These are phyloP conservation scores for Neonectria coccinea DNA, from an alignment of 2,329 filamentous ascomycete genomes.

Conservation along the genomic window DNA sequence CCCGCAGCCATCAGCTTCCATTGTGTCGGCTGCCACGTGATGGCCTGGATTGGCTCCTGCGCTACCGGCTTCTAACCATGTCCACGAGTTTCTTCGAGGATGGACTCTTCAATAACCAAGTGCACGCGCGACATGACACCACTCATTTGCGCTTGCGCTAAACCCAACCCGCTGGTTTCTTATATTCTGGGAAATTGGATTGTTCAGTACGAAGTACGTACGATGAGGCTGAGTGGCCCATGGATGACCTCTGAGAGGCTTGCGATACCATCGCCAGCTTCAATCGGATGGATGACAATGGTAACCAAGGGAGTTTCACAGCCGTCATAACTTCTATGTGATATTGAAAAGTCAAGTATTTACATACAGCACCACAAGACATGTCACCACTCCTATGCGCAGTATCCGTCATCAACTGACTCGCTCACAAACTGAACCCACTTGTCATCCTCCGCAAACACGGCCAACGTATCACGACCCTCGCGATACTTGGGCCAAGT, in stretches of 20 bases:
- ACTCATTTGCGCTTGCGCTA: background rate
- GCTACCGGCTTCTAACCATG: constrained; percentile 14
- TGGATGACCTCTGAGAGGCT: too few relatives aligned
- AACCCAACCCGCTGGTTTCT: constrained; percentile 5
- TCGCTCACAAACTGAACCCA: constrained; percentile 25
- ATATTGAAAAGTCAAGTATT: background rate
- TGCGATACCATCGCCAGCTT: too few relatives aligned
- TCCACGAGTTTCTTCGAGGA: constrained; percentile 21
- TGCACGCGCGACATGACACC: constrained; percentile 12
- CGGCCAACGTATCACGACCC: constrained; percentile 34
- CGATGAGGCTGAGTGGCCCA: too few relatives aligned
- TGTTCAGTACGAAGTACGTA: too few relatives aligned
- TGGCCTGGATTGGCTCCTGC: too few relatives aligned
- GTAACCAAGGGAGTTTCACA: too few relatives aligned
- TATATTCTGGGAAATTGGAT: background rate
- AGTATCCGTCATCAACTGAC: constrained; percentile 28
- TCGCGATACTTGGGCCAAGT: constrained; percentile 41
- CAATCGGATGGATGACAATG: too few relatives aligned
- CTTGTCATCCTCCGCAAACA: constrained; percentile 36
- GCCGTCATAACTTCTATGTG: too few relatives aligned
- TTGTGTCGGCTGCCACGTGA: constrained; percentile 20
- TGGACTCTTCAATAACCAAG: background rate
- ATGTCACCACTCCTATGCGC: constrained; percentile 15
- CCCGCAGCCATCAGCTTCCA: constrained; percentile 9
- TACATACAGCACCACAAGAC: background rate